A percentile compares a stretch with the other conserved stretches of the same genome.
Conservation (phyloP, 1,284 basidiomycete species). For the Melampsora abietis-canadensis region DNA sequence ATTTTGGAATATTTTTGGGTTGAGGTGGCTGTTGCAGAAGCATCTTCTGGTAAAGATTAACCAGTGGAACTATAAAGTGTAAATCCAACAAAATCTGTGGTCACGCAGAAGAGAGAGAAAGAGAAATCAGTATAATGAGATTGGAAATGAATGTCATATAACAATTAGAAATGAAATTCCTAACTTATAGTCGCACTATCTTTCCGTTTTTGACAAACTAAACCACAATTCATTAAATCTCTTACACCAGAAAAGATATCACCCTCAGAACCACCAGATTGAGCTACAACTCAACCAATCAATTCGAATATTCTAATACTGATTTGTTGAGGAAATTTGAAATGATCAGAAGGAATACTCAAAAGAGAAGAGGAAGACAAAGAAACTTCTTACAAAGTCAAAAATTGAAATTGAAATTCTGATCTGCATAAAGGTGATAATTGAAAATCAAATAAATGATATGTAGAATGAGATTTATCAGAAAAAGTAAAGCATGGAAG, state of each 20-base stretch:
- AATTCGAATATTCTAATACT: conserved; percentile 17
- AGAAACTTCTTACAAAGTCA: no score
- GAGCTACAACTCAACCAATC: conserved; percentile 16
- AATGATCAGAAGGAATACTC: no score
- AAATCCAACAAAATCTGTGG: conserved; percentile 22
- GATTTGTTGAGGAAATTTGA: conserved; percentile 6
- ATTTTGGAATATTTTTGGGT: conserved; percentile 23
- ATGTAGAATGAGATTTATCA: no score
- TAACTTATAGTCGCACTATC: conserved; percentile 17
- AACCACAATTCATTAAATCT: conserved; percentile 25
- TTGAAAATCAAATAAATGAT: no score
- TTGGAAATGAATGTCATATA: not conserved
- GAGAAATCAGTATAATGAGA: not conserved
- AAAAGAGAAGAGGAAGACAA: no score
- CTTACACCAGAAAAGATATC: conserved; percentile 27
- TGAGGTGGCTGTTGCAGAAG: conserved; percentile 6
- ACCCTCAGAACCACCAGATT: conserved; percentile 20
- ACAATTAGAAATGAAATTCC: not conserved
- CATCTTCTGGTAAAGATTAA: conserved; percentile 15
- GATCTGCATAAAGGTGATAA: no score
- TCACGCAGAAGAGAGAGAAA: not conserved
- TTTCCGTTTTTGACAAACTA: conserved; percentile 28
- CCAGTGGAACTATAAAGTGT: conserved; percentile 8
- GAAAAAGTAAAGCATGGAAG: no score
- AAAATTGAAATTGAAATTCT: no score